Evolutionary conservation across 129 eudicot genomes (phyloP).

Genomic region (Tagetes patula): DNA sequence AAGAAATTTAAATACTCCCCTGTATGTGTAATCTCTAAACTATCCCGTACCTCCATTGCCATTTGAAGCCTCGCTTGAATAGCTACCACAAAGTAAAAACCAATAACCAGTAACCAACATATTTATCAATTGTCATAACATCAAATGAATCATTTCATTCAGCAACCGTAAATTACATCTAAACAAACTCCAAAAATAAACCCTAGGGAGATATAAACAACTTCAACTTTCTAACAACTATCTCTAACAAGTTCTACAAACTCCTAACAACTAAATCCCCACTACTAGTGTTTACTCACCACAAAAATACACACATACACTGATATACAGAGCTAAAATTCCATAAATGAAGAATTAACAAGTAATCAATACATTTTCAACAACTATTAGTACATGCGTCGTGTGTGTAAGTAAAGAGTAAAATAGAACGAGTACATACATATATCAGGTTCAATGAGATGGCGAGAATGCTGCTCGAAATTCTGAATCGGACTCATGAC

Average conservation of each 20-base stretch:
- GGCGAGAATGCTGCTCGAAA: conserved; percentile 95
- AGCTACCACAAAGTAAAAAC: conserved; percentile 41
- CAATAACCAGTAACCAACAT: conserved; percentile 10
- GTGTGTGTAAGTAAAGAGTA: conserved; percentile 19
- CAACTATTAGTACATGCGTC: background rate
- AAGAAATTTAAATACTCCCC: conserved; percentile 94
- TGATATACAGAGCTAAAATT: background rate
- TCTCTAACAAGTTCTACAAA: background rate
- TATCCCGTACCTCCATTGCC: conserved; percentile 99
- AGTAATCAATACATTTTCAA: background rate
- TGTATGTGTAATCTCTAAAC: conserved; percentile 93
- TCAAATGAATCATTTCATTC: background rate
- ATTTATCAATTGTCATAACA: too few relatives aligned
- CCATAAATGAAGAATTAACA: background rate
- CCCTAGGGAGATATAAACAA: background rate
- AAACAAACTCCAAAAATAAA: background rate
- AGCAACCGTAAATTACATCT: conserved; percentile 13
- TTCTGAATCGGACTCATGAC: conserved; percentile 91
- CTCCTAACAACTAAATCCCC: background rate
- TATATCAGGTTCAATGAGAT: conserved; percentile 77
- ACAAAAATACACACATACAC: background rate
- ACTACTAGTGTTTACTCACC: background rate
- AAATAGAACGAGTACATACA: conserved; percentile 34
- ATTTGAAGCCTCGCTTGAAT: conserved; percentile 77
- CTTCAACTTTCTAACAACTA: background rate